Evolutionary conservation across 2,329 filamentous ascomycete species (phyloP).

Genomic region (Fusarium sp.): DNA sequence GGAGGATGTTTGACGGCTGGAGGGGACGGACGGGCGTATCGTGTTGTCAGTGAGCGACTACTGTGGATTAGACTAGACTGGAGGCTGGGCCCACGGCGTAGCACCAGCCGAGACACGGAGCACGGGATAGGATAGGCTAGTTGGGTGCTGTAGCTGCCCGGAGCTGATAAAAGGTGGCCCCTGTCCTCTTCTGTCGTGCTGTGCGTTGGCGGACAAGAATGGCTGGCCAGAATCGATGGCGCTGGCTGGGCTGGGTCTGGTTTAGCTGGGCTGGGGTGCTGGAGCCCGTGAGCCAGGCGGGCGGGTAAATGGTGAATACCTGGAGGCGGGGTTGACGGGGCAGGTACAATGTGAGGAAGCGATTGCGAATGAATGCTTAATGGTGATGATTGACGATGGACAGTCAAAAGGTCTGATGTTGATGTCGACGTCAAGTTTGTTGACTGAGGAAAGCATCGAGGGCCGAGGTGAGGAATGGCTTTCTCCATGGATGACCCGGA

Average conservation of each 20-base stretch:
- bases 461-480: conserved; percentile 22
- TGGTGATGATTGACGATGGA: background rate
- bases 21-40: conserved; percentile 2
- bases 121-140: background rate
- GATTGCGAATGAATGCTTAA: background rate
- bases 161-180: conserved; percentile 18
- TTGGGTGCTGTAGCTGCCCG: background rate
- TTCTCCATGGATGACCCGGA: background rate
- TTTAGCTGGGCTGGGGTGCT: conserved; percentile 23
- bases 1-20: conserved; percentile 20
- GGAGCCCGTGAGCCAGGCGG: conserved; percentile 37
- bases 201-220: conserved; percentile 8
- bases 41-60: background rate
- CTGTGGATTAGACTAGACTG: background rate
- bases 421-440: background rate
- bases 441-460: conserved; percentile 6
- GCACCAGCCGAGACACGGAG: conserved; percentile 12
- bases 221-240: background rate
- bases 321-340: conserved; percentile 29
- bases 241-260: conserved; percentile 13
- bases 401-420: background rate
- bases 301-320: conserved; percentile 30
- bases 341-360: background rate
- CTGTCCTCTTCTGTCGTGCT: conserved; percentile 10
- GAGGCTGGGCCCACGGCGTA: conserved; percentile 28